Conservation (phyloP, 257 asterid species). For the Nicotiana paniculata region DNA sequence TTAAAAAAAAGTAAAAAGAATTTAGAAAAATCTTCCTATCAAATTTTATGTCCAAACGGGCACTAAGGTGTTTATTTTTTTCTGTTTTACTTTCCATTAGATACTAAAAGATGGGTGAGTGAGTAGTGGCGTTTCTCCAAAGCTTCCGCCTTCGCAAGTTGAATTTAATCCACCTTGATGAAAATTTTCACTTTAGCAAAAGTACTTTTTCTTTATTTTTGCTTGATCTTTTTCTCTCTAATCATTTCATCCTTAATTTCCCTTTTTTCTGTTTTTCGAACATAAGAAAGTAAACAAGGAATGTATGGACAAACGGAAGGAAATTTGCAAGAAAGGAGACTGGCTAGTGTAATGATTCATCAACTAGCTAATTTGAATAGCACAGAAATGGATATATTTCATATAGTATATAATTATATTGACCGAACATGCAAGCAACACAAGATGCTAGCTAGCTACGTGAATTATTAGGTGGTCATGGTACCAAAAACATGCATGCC, state of each 20-base stretch:
- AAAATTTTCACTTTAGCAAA: background rate
- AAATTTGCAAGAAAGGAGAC: background rate
- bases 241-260: background rate
- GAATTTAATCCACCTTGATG: background rate
- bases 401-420: background rate
- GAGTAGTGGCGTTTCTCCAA: background rate
- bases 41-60: too few species aligned
- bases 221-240: background rate
- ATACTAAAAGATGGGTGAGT: background rate
- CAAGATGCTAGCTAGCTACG: background rate
- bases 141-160: conserved; percentile 1
- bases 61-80: background rate
- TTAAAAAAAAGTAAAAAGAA: too few species aligned
- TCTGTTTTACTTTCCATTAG: background rate
- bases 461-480: background rate
- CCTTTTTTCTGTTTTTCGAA: background rate
- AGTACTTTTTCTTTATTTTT: background rate
- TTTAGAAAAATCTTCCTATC: too few species aligned
- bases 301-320: background rate
- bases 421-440: background rate
- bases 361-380: background rate
- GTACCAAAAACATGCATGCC: background rate
- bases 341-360: background rate
- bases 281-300: background rate
- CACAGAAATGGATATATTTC: background rate